These are phyloP conservation scores for Asterionellopsis glacialis DNA, from an alignment of 108 stramenopile species.

Conservation along the genomic window DNA sequence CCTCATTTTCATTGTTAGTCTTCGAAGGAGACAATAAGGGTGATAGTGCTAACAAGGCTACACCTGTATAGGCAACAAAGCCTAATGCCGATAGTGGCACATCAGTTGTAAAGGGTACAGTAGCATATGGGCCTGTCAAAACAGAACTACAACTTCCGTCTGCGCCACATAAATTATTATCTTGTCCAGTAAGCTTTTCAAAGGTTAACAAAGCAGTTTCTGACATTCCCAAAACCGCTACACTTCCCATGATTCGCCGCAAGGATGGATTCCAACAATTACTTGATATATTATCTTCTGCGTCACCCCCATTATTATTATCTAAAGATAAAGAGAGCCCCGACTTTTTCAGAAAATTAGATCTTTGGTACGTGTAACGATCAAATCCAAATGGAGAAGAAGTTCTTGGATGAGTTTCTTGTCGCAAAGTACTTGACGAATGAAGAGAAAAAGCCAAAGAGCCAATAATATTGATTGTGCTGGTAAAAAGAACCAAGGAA, in stretches of 20 bases:
- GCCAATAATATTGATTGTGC: no score
- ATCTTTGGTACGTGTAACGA: no score
- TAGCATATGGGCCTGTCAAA: conserved; percentile 71
- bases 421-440: no score
- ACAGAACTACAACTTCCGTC: conserved; percentile 33
- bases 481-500: no score
- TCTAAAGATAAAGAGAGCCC: no score
- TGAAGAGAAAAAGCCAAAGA: no score
- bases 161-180: conserved; percentile 16
- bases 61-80: conserved; percentile 51
- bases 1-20: conserved; percentile 11
- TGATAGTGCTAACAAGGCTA: conserved; percentile 39
- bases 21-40: conserved; percentile 26
- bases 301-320: neutral
- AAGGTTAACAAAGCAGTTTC: conserved; percentile 81
- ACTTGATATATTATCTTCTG: no score
- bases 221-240: conserved; percentile 48
- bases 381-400: no score
- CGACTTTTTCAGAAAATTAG: no score
- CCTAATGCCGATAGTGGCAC: conserved; percentile 64
- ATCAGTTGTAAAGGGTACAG: conserved; percentile 44
- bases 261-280: conserved; percentile 63
- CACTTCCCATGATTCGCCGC: conserved; percentile 50
- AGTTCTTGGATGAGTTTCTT: no score
- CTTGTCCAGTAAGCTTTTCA: conserved; percentile 31